Conservation (phyloP, 1,284 basidiomycete species). For the Leccinum huronense region DNA sequence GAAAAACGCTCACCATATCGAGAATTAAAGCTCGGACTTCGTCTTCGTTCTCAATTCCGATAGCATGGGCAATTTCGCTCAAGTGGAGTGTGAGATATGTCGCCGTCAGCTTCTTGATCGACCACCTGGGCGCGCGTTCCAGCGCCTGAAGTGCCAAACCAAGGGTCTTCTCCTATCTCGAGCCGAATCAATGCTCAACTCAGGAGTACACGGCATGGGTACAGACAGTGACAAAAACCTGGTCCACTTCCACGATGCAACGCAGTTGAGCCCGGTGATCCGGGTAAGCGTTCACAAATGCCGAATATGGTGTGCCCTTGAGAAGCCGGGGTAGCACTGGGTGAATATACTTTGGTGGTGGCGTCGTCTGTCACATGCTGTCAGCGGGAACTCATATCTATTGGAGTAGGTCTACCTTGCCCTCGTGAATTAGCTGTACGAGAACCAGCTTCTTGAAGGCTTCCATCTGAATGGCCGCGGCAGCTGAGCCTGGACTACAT, state of each 20-base stretch:
- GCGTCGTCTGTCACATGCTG: slow-evolving; percentile 41
- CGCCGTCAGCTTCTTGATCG: slow-evolving; percentile 71
- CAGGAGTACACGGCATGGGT: background rate
- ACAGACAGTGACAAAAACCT: slow-evolving; percentile 50
- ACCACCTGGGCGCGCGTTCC: slow-evolving; percentile 66
- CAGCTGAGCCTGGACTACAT: slow-evolving; percentile 63
- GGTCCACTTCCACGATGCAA: slow-evolving; percentile 52
- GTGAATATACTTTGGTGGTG: slow-evolving; percentile 69
- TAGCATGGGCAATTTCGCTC: slow-evolving; percentile 61
- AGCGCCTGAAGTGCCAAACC: slow-evolving; percentile 68
- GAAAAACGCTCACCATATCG: slow-evolving; percentile 56
- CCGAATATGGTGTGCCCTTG: slow-evolving; percentile 61
- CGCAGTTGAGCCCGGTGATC: slow-evolving; percentile 44
- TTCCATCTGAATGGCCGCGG: slow-evolving; percentile 76
- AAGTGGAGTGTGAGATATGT: slow-evolving; percentile 77
- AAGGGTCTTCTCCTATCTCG: slow-evolving; percentile 63
- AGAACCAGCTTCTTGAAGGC: slow-evolving; percentile 80
- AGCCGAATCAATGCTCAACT: slow-evolving; percentile 15
- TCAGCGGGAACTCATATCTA: slow-evolving; percentile 5
- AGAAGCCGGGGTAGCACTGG: slow-evolving; percentile 53
- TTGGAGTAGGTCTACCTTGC: slow-evolving; percentile 47
- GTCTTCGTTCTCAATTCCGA: slow-evolving; percentile 55
- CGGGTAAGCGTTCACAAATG: slow-evolving; percentile 64
- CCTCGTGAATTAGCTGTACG: slow-evolving; percentile 71
- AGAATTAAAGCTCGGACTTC: slow-evolving; percentile 60